These are phyloP conservation scores for Stephania yunnanensis DNA, from an alignment of 164 flowering plant species.

Conservation along the genomic window DNA sequence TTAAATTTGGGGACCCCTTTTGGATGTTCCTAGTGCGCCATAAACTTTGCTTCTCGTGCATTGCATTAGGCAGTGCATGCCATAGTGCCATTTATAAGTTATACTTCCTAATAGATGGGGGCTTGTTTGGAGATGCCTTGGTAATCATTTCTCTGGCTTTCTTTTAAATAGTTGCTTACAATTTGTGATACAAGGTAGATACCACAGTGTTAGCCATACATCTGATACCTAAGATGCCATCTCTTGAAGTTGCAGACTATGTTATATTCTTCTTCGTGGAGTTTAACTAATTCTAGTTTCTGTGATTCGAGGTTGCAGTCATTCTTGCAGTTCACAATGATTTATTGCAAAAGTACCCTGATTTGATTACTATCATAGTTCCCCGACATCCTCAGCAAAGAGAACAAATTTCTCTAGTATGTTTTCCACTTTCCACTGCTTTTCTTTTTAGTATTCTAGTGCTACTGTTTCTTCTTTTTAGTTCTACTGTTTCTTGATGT, in stretches of 20 bases:
- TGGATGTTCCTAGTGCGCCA: no score
- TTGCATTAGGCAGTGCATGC: background rate
- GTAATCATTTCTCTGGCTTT: slow-evolving; percentile 1
- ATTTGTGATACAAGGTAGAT: background rate
- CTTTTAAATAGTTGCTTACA: background rate
- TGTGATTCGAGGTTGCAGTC: slow-evolving; percentile 43
- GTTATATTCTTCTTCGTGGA: background rate
- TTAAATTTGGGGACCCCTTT: no score
- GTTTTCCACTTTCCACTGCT: slow-evolving; percentile 13
- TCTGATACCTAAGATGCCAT: background rate
- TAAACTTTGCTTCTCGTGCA: no score
- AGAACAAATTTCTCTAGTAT: slow-evolving; percentile 54
- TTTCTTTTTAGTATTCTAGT: background rate
- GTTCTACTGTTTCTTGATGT: background rate
- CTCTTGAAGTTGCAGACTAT: background rate
- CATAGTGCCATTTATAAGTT: background rate
- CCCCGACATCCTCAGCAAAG: slow-evolving; percentile 85
- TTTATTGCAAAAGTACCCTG: slow-evolving; percentile 44
- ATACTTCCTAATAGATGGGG: background rate
- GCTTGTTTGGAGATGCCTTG: background rate
- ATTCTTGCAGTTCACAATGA: slow-evolving; percentile 57
- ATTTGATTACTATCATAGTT: slow-evolving; percentile 61
- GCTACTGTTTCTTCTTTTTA: background rate
- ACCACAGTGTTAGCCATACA: background rate
- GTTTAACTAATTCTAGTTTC: slow-evolving; percentile 3